Base-by-base conservation (phyloP, 345 rosid species). In the Anastatica hierochuntica region DNA sequence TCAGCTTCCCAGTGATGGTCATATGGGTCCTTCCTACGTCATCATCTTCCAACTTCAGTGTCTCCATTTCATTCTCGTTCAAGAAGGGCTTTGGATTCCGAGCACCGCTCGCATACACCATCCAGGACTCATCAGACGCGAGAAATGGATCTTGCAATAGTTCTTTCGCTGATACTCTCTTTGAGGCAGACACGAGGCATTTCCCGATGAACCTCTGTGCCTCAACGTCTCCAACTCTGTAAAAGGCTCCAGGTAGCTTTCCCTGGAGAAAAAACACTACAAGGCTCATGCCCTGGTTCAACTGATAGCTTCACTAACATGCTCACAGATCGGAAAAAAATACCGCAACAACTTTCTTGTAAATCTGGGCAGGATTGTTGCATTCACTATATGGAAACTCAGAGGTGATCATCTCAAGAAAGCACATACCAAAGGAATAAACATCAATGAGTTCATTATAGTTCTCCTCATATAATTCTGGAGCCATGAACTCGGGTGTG, bases 401-500 rank as follows among this genome's bases (percentile, higher is more conserved):
- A 63, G 82, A 75, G 41, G 95, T 82, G 60, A 82, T 67, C 88
- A 85, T 80, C 81, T 85, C 90, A 38, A 85, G 20, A 51, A 85
- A 73, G 54, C 90, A 80, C 95, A 85, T 75, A 54, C 95, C 95
- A 62, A 85, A 85, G 14, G 95, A 82, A 68, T 85, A 85, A 41
- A 85, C 83, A 68, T 85, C 90, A 26, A 82, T 85, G 16, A 85
- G 85, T 53, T 85, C 85, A 64, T 77, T 82, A 72, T 85, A 85
- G 54, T 82, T 77, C 73, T 85, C 90, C 26, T 85, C 90, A 45
- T 85, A 85, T 42, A 85, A 56, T 56, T 85, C 95, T 12, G 95
- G 95, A 29, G 95, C 95, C 95, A 85, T 85, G 72, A 82, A 85
- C 64, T 85, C 95, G 0, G 95, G 95, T 33, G 95, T 85, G 58